These are phyloP conservation scores for Xylaria venustula DNA, from an alignment of 495 filamentous ascomycete species.

Conservation along the genomic window DNA sequence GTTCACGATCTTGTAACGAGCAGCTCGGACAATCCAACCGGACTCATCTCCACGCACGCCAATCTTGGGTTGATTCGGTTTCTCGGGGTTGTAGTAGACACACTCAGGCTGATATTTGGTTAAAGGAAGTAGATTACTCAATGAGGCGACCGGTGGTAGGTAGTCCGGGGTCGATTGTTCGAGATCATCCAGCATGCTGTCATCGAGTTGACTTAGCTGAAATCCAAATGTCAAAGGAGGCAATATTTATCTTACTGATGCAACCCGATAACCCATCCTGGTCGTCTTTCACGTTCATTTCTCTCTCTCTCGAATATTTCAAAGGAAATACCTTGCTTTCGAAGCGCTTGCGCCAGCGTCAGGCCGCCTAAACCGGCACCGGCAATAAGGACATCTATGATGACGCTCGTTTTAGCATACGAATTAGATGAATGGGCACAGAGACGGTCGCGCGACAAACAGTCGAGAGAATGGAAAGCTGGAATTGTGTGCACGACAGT, in stretches of 20 bases:
- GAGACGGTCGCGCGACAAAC: no score
- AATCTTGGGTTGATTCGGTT: slow-evolving; percentile 11
- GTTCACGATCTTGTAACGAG: slow-evolving; percentile 21
- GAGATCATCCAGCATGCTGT: slow-evolving; percentile 30
- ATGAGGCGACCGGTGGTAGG: slow-evolving; percentile 32
- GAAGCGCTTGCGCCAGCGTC: slow-evolving; percentile 53
- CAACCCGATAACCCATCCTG: slow-evolving; percentile 39
- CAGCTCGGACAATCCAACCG: slow-evolving; percentile 26
- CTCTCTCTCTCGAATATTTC: slow-evolving; percentile 50
- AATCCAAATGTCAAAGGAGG: neutral
- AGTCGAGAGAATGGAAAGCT: no score
- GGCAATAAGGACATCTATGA: slow-evolving; percentile 37
- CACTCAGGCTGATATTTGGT: slow-evolving; percentile 21
- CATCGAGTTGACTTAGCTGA: neutral
- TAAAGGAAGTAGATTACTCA: slow-evolving; percentile 30
- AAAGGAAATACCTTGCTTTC: slow-evolving; percentile 49
- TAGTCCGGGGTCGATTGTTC: slow-evolving; percentile 36
- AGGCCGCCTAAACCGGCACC: slow-evolving; percentile 57
- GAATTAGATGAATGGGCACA: neutral
- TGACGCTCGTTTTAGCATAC: neutral
- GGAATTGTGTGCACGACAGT: no score
- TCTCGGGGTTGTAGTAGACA: neutral
- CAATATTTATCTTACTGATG: slow-evolving; percentile 16
- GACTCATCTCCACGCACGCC: slow-evolving; percentile 27
- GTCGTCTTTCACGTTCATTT: slow-evolving; percentile 32